phyloP scores from a whole-genome alignment of 2,329 filamentous ascomycete genomes.

The Nothophoma quercina region DNA sequence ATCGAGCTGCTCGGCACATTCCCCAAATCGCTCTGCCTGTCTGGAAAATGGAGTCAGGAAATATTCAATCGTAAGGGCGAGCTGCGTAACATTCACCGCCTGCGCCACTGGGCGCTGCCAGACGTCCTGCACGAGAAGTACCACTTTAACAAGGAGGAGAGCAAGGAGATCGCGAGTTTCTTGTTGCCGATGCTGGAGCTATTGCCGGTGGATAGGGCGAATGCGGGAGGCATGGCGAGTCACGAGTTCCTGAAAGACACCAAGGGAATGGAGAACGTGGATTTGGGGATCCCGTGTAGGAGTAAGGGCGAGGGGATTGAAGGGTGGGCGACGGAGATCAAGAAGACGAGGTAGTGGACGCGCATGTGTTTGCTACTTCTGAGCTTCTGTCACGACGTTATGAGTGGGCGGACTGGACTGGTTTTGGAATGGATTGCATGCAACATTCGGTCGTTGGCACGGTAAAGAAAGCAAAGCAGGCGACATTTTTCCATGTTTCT shows the following conservation, averaged over 20 bases:
- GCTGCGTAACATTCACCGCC: conserved; percentile 92
- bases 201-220: conserved; percentile 85
- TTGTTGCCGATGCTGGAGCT: conserved; percentile 90
- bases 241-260: conserved; percentile 85
- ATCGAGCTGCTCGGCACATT: conserved; percentile 95
- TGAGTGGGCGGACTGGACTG: neutral
- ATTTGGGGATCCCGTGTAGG: conserved; percentile 78
- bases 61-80: conserved; percentile 99
- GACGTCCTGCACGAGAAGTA: conserved; percentile 97
- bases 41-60: conserved; percentile 96
- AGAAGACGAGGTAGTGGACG: conserved; percentile 60
- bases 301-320: conserved; percentile 91
- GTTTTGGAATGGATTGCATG: neutral
- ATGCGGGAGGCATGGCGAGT: conserved; percentile 93
- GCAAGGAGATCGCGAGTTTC: conserved; percentile 80
- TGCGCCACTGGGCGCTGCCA: conserved; percentile 93
- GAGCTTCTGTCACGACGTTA: neutral
- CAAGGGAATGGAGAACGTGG: conserved; percentile 83
- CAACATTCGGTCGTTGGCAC: neutral
- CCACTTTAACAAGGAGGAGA: conserved; percentile 86
- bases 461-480: neutral
- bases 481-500: too few relatives aligned
- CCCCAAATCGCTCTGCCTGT: conserved; percentile 88
- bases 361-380: neutral
- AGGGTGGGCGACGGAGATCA: conserved; percentile 86